phyloP scores from a whole-genome alignment of 2,329 filamentous ascomycete genomes.

The Aspergillus ochraceus region DNA sequence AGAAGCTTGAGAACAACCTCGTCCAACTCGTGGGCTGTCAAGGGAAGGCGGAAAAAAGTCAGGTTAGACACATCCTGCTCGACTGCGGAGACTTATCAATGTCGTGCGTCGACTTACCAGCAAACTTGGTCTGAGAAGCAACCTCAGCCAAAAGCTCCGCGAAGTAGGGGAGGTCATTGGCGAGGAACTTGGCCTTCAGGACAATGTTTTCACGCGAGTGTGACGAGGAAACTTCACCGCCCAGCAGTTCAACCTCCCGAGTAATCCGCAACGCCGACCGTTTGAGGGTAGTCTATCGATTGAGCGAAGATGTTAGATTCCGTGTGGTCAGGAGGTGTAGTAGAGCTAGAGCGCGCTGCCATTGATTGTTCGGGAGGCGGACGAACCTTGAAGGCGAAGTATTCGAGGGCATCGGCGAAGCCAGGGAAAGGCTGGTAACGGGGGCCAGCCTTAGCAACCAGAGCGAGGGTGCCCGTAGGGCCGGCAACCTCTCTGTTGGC shows the following conservation, averaged over 20 bases:
- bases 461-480: slow-evolving; percentile 83
- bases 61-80: slow-evolving; percentile 4
- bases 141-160: slow-evolving; percentile 93
- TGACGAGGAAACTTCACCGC: slow-evolving; percentile 81
- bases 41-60: slow-evolving; percentile 1
- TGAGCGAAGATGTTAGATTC: slow-evolving; percentile 18
- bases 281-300: slow-evolving; percentile 73
- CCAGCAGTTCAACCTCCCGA: slow-evolving; percentile 92
- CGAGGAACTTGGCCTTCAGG: slow-evolving; percentile 90
- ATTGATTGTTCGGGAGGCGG: slow-evolving; percentile 19
- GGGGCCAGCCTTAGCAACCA: slow-evolving; percentile 93
- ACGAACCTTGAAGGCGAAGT: slow-evolving; percentile 94
- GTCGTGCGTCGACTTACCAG: slow-evolving; percentile 48
- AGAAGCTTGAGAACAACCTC: slow-evolving; percentile 82
- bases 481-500: slow-evolving; percentile 86
- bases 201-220: slow-evolving; percentile 93
- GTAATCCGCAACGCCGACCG: slow-evolving; percentile 89
- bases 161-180: slow-evolving; percentile 96
- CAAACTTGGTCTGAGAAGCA: slow-evolving; percentile 82
- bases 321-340: neutral
- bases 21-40: slow-evolving; percentile 78
- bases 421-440: slow-evolving; percentile 89
- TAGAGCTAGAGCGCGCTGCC: slow-evolving; percentile 6
- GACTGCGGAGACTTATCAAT: neutral
- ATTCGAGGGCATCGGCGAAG: slow-evolving; percentile 83